Percentiles rank a stretch among this genome's conserved stretches.
Conservation (phyloP, 345 rosid species). For the Gynandropsis gynandra region DNA sequence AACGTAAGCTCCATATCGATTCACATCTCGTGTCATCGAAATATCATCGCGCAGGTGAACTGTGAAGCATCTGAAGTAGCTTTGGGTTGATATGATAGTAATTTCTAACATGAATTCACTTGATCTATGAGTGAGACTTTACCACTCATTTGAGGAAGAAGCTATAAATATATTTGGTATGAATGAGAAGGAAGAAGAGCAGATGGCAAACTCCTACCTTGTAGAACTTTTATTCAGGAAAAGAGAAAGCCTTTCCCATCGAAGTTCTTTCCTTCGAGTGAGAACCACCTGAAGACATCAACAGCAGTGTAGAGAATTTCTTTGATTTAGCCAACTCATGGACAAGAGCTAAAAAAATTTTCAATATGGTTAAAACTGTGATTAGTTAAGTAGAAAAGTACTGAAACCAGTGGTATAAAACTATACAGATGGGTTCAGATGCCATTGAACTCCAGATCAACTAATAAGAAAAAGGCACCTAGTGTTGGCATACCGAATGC, state of each 20-base stretch:
- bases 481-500: constrained; percentile 49
- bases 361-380: background rate
- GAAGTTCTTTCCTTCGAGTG: constrained; percentile 71
- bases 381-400: too few relatives aligned
- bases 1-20: too few relatives aligned
- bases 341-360: background rate
- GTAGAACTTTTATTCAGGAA: constrained; percentile 61
- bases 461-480: background rate
- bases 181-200: background rate
- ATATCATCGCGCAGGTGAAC: too few relatives aligned
- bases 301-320: constrained; percentile 8
- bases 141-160: too few relatives aligned
- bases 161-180: constrained; percentile 10
- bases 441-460: constrained; percentile 7
- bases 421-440: too few relatives aligned
- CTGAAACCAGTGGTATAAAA: too few relatives aligned
- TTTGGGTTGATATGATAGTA: too few relatives aligned
- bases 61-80: too few relatives aligned
- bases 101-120: too few relatives aligned
- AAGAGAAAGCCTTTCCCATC: constrained; percentile 72
- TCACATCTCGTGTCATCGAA: too few relatives aligned
- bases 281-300: constrained; percentile 56
- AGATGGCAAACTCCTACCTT: constrained; percentile 35
- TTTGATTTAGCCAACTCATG: constrained; percentile 4
- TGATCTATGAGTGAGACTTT: too few relatives aligned